Evolutionary conservation across 2,329 filamentous ascomycete species (phyloP).

Genomic region (Pyrenophora seminiperda): DNA sequence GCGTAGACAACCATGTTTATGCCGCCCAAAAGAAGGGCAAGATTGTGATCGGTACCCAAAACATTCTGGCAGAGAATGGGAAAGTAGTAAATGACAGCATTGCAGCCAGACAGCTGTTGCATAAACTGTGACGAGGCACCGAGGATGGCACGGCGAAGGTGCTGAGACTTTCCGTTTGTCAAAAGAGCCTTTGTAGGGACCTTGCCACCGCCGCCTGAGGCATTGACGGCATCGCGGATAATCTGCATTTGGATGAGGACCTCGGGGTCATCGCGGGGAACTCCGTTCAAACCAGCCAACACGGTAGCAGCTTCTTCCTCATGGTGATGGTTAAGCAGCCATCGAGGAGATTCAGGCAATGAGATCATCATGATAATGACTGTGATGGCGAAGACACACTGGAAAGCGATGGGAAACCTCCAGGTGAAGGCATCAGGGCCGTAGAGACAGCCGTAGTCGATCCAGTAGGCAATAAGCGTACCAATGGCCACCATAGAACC

Average conservation of each 20-base stretch:
- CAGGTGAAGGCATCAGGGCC: constrained; percentile 45
- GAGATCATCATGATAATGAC: constrained; percentile 44
- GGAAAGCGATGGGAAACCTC: constrained; percentile 60
- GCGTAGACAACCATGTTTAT: constrained; percentile 63
- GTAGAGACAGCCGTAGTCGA: constrained; percentile 53
- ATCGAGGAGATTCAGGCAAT: constrained; percentile 39
- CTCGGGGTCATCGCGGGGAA: constrained; percentile 58
- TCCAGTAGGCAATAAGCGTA: constrained; percentile 58
- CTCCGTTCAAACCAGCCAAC: constrained; percentile 55
- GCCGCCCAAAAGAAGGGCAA: constrained; percentile 53
- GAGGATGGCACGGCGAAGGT: constrained; percentile 66
- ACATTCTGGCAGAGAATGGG: constrained; percentile 55
- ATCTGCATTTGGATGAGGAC: constrained; percentile 65
- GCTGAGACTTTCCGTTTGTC: constrained; percentile 66
- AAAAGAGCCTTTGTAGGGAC: constrained; percentile 55
- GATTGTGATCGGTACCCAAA: constrained; percentile 55
- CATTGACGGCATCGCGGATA: constrained; percentile 60
- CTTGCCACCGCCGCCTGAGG: constrained; percentile 44
- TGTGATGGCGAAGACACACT: constrained; percentile 54
- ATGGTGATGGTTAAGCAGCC: constrained; percentile 43
- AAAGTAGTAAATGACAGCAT: constrained; percentile 54
- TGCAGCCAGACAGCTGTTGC: constrained; percentile 57
- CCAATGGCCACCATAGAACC: constrained; percentile 58
- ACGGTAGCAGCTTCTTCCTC: constrained; percentile 56
- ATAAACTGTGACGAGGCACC: constrained; percentile 65